Percentiles rank a stretch among this genome's conserved stretches.
Evolutionary conservation across 2,329 filamentous ascomycete species (phyloP).

Genomic region (Apiospora marii): DNA sequence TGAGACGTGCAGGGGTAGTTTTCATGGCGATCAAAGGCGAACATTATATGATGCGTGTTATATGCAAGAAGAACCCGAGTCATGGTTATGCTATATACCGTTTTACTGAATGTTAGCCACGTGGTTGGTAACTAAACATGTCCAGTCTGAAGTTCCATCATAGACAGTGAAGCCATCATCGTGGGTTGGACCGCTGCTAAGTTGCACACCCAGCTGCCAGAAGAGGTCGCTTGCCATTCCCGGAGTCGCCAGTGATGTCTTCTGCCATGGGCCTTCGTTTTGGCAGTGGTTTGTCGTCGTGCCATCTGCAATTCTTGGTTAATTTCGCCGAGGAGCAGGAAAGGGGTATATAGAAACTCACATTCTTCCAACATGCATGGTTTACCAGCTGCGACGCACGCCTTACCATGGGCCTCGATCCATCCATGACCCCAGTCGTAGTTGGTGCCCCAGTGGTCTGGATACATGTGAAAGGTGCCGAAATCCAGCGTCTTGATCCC

Average conservation of each 20-base stretch:
- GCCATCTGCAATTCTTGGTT: conserved; percentile 35
- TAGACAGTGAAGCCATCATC: conserved; percentile 57
- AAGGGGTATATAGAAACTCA: conserved; percentile 36
- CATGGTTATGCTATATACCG: neutral
- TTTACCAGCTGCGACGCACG: conserved; percentile 49
- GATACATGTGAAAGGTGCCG: conserved; percentile 56
- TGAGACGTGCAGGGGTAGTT: neutral
- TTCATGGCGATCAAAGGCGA: neutral
- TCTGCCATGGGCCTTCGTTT: conserved; percentile 42
- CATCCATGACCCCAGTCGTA: conserved; percentile 47
- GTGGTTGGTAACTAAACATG: conserved; percentile 54
- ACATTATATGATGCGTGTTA: neutral
- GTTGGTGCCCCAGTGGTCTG: conserved; percentile 32
- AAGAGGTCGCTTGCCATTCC: conserved; percentile 42
- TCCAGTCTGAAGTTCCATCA: conserved; percentile 49
- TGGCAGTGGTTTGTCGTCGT: conserved; percentile 38
- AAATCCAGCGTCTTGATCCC: conserved; percentile 60
- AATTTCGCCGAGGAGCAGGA: neutral
- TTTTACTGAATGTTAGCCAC: conserved; percentile 43
- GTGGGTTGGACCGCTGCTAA: conserved; percentile 50
- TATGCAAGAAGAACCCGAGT: neutral
- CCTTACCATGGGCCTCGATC: conserved; percentile 47
- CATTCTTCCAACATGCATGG: conserved; percentile 52
- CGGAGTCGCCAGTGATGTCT: conserved; percentile 36
- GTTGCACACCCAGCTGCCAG: conserved; percentile 43